phyloP scores from a whole-genome alignment of 2,329 filamentous ascomycete genomes.

The Volutella citrinella region DNA sequence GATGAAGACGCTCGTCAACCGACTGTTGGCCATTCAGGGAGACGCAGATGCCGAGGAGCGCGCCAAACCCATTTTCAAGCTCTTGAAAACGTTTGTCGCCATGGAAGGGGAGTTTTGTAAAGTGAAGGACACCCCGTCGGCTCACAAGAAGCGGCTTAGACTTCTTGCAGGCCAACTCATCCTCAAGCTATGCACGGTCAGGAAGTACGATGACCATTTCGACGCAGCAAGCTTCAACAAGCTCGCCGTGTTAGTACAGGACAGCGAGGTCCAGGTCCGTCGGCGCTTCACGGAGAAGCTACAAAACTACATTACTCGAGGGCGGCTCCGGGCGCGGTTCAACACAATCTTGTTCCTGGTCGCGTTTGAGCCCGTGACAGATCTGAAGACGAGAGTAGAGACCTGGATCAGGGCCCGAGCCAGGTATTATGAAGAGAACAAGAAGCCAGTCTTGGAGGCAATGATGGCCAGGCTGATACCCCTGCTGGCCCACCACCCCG shows the following conservation, averaged over 20 bases:
- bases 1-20: constrained; percentile 82
- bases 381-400: constrained; percentile 70
- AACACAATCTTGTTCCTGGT: constrained; percentile 87
- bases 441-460: constrained; percentile 70
- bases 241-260: constrained; percentile 78
- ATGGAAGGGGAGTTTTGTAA: constrained; percentile 79
- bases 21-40: constrained; percentile 62
- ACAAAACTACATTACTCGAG: constrained; percentile 83
- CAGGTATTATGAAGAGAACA: constrained; percentile 57
- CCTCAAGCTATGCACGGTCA: constrained; percentile 78
- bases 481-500: constrained; percentile 88
- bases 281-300: constrained; percentile 77
- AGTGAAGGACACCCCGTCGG: constrained; percentile 67
- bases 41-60: constrained; percentile 52
- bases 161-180: constrained; percentile 76
- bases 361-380: constrained; percentile 80
- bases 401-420: constrained; percentile 88
- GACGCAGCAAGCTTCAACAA: constrained; percentile 73
- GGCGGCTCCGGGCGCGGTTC: constrained; percentile 70
- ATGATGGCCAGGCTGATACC: constrained; percentile 81
- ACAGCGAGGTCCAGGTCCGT: constrained; percentile 70
- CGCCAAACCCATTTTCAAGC: constrained; percentile 69
- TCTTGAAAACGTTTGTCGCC: constrained; percentile 73
- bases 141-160: constrained; percentile 78
- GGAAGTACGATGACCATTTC: constrained; percentile 73